Evolutionary conservation across 441 rosid genomes (phyloP).

Genomic region (Corymbia calophylla): DNA sequence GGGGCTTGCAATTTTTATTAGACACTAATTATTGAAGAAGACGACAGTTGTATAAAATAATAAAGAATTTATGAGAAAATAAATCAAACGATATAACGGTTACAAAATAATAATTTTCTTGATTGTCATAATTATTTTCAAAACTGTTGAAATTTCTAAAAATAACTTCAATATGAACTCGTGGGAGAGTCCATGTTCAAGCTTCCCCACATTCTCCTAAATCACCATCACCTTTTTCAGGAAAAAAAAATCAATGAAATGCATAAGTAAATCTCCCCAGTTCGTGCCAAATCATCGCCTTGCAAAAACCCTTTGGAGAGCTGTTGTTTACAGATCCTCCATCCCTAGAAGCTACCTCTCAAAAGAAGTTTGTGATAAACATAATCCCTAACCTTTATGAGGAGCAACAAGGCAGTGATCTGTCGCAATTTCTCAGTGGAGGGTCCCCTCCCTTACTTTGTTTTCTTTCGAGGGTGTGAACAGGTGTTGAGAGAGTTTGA

Average conservation of each 20-base stretch:
- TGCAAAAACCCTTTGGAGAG: background rate
- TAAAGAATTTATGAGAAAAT: too few relatives aligned
- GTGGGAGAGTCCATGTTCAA: conserved; percentile 1
- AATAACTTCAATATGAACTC: background rate
- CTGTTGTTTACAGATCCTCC: background rate
- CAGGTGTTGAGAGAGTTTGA: background rate
- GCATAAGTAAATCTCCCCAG: background rate
- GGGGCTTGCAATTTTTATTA: background rate
- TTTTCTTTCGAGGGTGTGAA: background rate
- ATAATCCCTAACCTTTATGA: background rate
- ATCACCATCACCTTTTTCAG: conserved; percentile 23
- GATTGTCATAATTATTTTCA: too few relatives aligned
- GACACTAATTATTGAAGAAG: background rate
- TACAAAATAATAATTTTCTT: too few relatives aligned
- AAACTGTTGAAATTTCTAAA: too few relatives aligned
- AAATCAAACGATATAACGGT: too few relatives aligned
- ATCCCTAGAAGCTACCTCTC: conserved; percentile 16
- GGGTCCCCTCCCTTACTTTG: conserved; percentile 5
- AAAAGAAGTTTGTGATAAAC: background rate
- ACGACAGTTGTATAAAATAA: too few relatives aligned
- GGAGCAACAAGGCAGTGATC: conserved; percentile 1
- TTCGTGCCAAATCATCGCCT: background rate
- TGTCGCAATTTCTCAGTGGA: conserved; percentile 27
- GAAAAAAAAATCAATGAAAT: background rate
- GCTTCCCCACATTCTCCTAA: conserved; percentile 1